Base-by-base conservation (phyloP, 2,329 filamentous ascomycete species). In the Ophiocordyceps australis region DNA sequence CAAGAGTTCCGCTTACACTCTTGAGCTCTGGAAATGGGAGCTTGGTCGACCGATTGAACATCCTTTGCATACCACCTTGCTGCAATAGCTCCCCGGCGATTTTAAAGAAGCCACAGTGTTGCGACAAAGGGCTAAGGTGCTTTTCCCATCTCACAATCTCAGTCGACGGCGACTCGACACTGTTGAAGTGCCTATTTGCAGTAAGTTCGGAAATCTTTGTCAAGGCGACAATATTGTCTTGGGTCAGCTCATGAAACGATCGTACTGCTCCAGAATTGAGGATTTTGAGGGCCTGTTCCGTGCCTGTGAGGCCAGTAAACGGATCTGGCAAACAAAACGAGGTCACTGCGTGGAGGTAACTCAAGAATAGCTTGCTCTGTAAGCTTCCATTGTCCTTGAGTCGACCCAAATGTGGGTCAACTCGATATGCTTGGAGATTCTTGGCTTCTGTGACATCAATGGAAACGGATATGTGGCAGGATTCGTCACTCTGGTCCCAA, bases 271-370 rank as follows among this genome's bases (percentile, higher is more conserved):
- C 59, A 0, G 57, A 61, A 1, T 27, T 27, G 1, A 72, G 37
- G 2, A 65, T 59, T 1, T 37, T 32, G 0, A 71, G 35, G 0
- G 64, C 59, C 17, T 59, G 41, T 35, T 72, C 65, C 0, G 61
- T 65, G 0, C 67, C 67, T 0, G 64, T 71, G 4, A 43, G 39
- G 0, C 34, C 25, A 0, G 59, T 69, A 1, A 69, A 41, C 0
- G 41, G 42, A 33, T 71, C 65, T 0, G 57, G 54, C 0, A 66
- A 38, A 20, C 49, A 59, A 22, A 53, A 48, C 0, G 63, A 61
- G 0, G 65, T 71, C 1, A 66, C 26, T 0, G 58, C 62, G 34
- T 72, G 64, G 1, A 72, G 40, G 16, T 60, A 57, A 5, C 45
- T 46, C 1, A 67, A 43, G 14, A 55, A 51, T 0, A 74, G 45